Evolutionary conservation across 1,284 basidiomycete species (phyloP).

Genomic region (Schizophyllum commune): DNA sequence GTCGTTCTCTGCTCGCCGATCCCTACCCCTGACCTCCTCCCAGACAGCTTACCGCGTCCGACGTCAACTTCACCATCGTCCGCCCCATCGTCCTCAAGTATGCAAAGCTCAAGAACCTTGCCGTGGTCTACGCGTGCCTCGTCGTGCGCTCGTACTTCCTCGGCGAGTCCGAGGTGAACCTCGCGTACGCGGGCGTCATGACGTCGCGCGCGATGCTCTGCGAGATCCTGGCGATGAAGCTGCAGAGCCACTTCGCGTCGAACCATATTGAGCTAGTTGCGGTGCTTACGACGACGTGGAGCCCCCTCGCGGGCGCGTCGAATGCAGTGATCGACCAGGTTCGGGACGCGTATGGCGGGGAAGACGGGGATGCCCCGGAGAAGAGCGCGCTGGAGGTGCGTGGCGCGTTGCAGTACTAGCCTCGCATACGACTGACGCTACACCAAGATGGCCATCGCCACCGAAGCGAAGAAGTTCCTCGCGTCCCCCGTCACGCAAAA

Average conservation of each 20-base stretch:
- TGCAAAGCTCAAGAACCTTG: slow-evolving; percentile 65
- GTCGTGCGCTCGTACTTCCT: slow-evolving; percentile 43
- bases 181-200: slow-evolving; percentile 72
- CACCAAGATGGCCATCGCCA: slow-evolving; percentile 75
- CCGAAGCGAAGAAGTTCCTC: slow-evolving; percentile 72
- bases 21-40: neutral
- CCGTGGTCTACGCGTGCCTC: slow-evolving; percentile 68
- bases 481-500: slow-evolving; percentile 75
- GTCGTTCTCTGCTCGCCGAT: slow-evolving; percentile 22
- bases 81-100: slow-evolving; percentile 77
- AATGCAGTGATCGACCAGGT: slow-evolving; percentile 16
- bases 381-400: slow-evolving; percentile 74
- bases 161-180: slow-evolving; percentile 45
- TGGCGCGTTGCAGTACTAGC: slow-evolving; percentile 1
- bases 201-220: slow-evolving; percentile 53
- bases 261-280: slow-evolving; percentile 67
- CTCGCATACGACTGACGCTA: neutral
- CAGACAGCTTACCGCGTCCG: slow-evolving; percentile 74
- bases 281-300: slow-evolving; percentile 74
- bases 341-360: slow-evolving; percentile 18
- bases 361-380: slow-evolving; percentile 35
- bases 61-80: slow-evolving; percentile 78
- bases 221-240: slow-evolving; percentile 80
- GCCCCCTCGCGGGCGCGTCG: slow-evolving; percentile 74
- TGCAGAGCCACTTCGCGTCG: slow-evolving; percentile 69